phyloP scores from a whole-genome alignment of 257 asterid species.

The Eustoma russellianum region DNA sequence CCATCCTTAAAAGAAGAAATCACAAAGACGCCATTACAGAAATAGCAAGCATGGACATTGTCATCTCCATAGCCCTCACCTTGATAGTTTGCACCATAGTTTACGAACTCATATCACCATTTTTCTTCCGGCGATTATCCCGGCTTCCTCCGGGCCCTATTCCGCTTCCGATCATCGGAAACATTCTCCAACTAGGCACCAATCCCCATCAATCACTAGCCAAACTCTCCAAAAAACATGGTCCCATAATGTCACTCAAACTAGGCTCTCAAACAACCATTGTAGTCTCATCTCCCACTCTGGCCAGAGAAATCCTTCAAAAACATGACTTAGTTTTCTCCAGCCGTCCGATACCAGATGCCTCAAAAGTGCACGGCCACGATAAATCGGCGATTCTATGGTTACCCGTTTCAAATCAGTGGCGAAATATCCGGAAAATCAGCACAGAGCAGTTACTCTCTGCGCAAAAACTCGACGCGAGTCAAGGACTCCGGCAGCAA shows the following conservation, averaged over 20 bases:
- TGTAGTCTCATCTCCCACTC: conserved; percentile 22
- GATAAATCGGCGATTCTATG: conserved; percentile 15
- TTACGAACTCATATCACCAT: background rate
- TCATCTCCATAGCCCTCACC: too few species aligned
- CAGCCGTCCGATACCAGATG: conserved; percentile 13
- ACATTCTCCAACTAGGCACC: background rate
- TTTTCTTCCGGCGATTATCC: background rate
- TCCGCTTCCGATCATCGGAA: conserved; percentile 13
- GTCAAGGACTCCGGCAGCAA: conserved; percentile 13
- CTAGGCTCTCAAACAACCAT: conserved; percentile 23
- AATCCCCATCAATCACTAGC: conserved; percentile 12
- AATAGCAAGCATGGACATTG: too few species aligned
- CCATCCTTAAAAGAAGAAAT: too few species aligned
- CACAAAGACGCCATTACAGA: too few species aligned
- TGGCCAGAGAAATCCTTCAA: conserved; percentile 20
- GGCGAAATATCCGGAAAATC: conserved; percentile 11
- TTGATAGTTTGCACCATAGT: too few species aligned
- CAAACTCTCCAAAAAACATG: conserved; percentile 19
- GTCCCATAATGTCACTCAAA: conserved; percentile 20
- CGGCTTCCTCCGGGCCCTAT: conserved; percentile 14
- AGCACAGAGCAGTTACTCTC: too few species aligned
- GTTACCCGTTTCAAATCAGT: conserved; percentile 5
- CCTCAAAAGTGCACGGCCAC: conserved; percentile 14
- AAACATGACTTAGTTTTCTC: conserved; percentile 23
- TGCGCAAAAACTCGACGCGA: background rate